Percentiles rank a stretch among this genome's conserved stretches.
These are phyloP conservation scores for Diaporthe citriasiana DNA, from an alignment of 2,329 filamentous ascomycete species.

Conservation along the genomic window DNA sequence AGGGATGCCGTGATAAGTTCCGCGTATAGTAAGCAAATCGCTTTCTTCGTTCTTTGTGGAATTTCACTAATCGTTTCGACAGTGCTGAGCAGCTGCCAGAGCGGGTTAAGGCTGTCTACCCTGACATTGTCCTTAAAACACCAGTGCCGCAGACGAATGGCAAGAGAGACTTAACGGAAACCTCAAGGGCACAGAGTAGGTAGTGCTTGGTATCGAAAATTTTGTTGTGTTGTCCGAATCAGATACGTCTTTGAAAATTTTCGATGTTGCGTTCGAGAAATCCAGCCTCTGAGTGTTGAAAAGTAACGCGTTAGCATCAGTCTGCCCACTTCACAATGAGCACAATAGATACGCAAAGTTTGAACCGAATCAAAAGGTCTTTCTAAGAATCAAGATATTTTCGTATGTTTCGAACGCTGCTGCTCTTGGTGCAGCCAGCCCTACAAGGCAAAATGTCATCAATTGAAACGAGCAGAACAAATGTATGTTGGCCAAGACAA, in stretches of 20 bases:
- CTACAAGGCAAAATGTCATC: too few relatives aligned
- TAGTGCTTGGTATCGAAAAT: not conserved
- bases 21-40: not conserved
- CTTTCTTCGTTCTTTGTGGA: not conserved
- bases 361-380: too few relatives aligned
- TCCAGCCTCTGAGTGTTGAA: not conserved
- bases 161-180: not conserved
- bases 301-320: too few relatives aligned
- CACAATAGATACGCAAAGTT: too few relatives aligned
- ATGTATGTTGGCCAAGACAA: too few relatives aligned
- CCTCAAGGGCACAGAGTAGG: not conserved
- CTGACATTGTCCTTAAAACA: not conserved
- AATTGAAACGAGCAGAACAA: too few relatives aligned
- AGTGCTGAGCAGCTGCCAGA: not conserved
- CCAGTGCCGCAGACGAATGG: not conserved
- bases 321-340: too few relatives aligned
- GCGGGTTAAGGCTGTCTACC: not conserved
- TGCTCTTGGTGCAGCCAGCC: too few relatives aligned
- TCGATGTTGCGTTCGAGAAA: not conserved
- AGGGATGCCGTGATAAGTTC: conserved; percentile 15
- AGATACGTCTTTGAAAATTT: not conserved
- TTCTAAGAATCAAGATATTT: too few relatives aligned
- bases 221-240: not conserved
- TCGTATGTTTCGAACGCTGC: too few relatives aligned
- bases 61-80: not conserved